Percentiles rank a stretch among this genome's conserved stretches.
Conservation (phyloP, 2,329 filamentous ascomycete genomes). For the Ophidiomyces ophidiicola region DNA sequence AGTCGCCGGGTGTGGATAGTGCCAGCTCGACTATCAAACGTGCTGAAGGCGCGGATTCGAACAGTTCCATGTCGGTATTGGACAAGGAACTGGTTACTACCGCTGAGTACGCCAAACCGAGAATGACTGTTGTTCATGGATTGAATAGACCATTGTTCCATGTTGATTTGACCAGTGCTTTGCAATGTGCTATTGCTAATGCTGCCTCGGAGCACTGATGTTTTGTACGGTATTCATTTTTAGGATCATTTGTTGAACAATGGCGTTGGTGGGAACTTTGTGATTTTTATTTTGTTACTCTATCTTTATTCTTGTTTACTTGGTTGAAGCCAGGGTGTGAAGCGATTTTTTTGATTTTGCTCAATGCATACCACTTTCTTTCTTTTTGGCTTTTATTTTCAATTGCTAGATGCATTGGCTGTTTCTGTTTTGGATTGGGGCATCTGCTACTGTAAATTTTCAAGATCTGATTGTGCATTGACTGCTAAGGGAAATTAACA, state of each 20-base stretch:
- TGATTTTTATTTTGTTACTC: neutral
- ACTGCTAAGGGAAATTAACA: no score
- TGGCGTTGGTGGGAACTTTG: slow-evolving; percentile 1
- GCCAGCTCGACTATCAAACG: slow-evolving; percentile 3
- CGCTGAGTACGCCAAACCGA: slow-evolving; percentile 34
- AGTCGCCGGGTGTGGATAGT: slow-evolving; percentile 15
- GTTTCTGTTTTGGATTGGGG: neutral
- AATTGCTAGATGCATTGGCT: neutral
- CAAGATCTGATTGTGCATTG: no score
- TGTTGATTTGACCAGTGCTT: slow-evolving; percentile 74
- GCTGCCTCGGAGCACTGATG: slow-evolving; percentile 38
- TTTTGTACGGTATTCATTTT: neutral
- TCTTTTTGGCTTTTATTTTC: neutral
- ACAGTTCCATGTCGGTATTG: slow-evolving; percentile 16
- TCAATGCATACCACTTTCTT: neutral
- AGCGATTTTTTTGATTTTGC: neutral
- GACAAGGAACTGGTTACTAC: slow-evolving; percentile 38
- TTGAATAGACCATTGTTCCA: slow-evolving; percentile 87
- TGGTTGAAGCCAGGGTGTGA: neutral
- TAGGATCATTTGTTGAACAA: neutral
- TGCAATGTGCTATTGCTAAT: slow-evolving; percentile 78
- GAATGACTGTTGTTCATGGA: slow-evolving; percentile 62
- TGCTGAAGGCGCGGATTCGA: slow-evolving; percentile 1
- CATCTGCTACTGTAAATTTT: no score
- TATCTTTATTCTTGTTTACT: neutral